These are phyloP conservation scores for Calonectria hawksworthii DNA, from an alignment of 2,329 filamentous ascomycete genomes.

Conservation along the genomic window DNA sequence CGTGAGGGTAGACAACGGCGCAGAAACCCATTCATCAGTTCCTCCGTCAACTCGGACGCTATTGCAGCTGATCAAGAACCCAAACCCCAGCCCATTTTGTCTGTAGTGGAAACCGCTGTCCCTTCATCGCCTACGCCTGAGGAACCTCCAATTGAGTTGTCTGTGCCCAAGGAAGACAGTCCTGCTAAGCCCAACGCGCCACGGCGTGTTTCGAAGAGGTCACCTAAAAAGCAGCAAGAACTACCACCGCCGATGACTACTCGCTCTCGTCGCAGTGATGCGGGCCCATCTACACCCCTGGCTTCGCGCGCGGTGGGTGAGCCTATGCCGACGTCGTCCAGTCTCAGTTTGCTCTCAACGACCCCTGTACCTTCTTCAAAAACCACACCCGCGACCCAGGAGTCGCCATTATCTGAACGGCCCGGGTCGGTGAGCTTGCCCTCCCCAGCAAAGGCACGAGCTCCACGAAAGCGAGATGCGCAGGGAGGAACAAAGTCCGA, in stretches of 20 bases:
- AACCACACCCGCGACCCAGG: slow-evolving; percentile 53
- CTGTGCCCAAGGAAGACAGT: background rate
- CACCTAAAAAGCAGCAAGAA: slow-evolving; percentile 31
- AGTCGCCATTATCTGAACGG: slow-evolving; percentile 45
- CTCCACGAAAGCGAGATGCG: slow-evolving; percentile 33
- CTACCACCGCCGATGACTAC: slow-evolving; percentile 44
- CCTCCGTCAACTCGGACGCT: slow-evolving; percentile 47
- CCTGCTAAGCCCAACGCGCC: background rate
- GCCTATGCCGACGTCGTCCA: slow-evolving; percentile 50
- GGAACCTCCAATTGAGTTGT: slow-evolving; percentile 17
- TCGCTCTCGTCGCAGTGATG: slow-evolving; percentile 39
- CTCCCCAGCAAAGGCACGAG: slow-evolving; percentile 41
- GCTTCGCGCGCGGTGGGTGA: slow-evolving; percentile 29
- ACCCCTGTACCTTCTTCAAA: slow-evolving; percentile 56
- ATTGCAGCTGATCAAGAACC: slow-evolving; percentile 26
- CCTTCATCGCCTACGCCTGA: slow-evolving; percentile 28
- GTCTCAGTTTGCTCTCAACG: slow-evolving; percentile 55
- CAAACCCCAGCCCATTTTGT: slow-evolving; percentile 29
- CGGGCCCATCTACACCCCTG: slow-evolving; percentile 41
- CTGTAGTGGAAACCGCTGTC: slow-evolving; percentile 25
- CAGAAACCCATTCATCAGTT: slow-evolving; percentile 47
- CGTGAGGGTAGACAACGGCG: slow-evolving; percentile 34
- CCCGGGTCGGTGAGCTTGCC: slow-evolving; percentile 38
- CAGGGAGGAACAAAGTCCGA: slow-evolving; percentile 39
- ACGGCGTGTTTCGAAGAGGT: slow-evolving; percentile 26